Base-by-base conservation (phyloP, 345 rosid genomes). In the Eucalyptus polybractea region DNA sequence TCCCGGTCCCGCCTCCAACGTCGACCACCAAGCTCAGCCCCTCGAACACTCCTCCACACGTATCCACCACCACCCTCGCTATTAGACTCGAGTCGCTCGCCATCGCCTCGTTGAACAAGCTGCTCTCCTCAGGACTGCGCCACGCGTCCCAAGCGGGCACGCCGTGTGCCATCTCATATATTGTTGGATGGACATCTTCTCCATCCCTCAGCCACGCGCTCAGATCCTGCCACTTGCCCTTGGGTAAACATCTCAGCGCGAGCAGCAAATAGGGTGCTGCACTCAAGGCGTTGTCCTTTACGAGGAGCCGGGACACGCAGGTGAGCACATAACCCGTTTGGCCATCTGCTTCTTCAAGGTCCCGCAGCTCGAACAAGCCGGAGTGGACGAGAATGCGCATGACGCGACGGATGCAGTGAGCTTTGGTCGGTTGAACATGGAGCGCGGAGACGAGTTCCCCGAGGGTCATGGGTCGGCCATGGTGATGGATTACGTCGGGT, bases 311-410 rank as follows among this genome's bases (percentile, higher is more conserved):
- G 19, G 92, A 90, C 10, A 86, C 19, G 17, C 21, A 62, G 13
- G 92, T 92, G 6, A 91, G 93, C 12, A 50, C 50, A 22, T 92
- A 93, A 7, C 87, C 91, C 86, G 51, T 88, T 80, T 91, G 72
- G 27, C 51, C 27, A 42, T 62, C 49, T 12, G 37, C 88, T 6
- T 22, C 49, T 9, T 29, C 17, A 16, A 50, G 5, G 49, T 90
- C 80, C 14, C 33, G 58, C 2, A 81, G 37, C 3, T 90, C 86
- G 37, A 94, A 91, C 91, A 94, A 91, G 5, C 95, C 90, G 1
- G 93, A 92, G 27, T 93, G 93, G 29, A 91, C 88, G 10, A 95
- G 90, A 29, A 92, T 3, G 8, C 90, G 87, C 94, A 94, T 93
- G 17, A 93, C 91, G 33, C 94, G 93, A 27, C 50, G 16, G 42